A percentile compares a stretch with the other conserved stretches of the same genome.
Evolutionary conservation across 257 asterid species (phyloP).

Genomic region (Solanum medicagineum): DNA sequence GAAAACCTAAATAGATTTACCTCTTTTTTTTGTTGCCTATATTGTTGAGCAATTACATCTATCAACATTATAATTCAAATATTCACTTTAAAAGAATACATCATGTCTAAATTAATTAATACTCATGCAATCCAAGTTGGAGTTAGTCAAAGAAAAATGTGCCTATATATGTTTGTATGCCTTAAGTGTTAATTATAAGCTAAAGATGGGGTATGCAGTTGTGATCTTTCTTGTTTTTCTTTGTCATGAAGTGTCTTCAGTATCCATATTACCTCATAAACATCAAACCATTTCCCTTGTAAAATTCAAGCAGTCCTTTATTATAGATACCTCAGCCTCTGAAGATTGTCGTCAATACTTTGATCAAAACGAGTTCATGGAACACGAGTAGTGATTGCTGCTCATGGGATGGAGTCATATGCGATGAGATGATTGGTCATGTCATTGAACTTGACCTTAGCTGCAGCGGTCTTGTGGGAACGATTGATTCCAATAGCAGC

Average conservation of each 20-base stretch:
- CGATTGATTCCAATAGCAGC: not conserved
- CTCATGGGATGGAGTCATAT: conserved; percentile 10
- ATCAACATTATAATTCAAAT: too few species aligned
- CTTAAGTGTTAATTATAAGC: not conserved
- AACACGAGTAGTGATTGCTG: conserved; percentile 5
- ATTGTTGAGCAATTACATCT: too few species aligned
- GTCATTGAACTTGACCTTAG: conserved; percentile 11
- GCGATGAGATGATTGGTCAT: not conserved
- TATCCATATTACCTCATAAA: not conserved
- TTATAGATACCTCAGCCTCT: too few species aligned
- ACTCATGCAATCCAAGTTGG: too few species aligned
- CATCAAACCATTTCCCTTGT: not conserved
- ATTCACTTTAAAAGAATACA: too few species aligned
- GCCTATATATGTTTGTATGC: not conserved
- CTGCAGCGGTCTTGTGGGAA: not conserved
- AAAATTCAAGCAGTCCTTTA: not conserved
- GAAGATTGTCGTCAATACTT: not conserved
- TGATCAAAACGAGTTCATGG: not conserved
- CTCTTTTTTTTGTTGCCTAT: too few species aligned
- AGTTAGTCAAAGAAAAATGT: too few species aligned
- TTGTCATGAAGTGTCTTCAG: not conserved
- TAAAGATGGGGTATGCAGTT: not conserved
- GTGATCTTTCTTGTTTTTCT: not conserved
- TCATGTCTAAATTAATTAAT: too few species aligned
- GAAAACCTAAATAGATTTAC: too few species aligned